Evolutionary conservation across 2,329 filamentous ascomycete species (phyloP), one percentile per base, ranked within the genome.

Genomic region (Purpureocillium lavendulum): DNA sequence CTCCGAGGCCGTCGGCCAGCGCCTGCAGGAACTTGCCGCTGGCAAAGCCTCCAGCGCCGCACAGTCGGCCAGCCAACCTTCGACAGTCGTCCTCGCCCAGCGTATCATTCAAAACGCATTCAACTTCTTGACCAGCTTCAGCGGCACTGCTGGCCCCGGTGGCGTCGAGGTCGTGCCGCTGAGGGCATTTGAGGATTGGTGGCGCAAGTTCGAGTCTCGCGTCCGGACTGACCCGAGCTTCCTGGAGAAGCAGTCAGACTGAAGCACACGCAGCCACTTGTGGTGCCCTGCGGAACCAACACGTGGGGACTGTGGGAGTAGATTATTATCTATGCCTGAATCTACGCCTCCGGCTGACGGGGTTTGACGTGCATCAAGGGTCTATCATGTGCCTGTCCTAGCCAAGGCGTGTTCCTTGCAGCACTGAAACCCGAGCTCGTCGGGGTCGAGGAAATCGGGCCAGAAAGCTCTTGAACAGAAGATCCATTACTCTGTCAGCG

Each of bases 101-200:
- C 73, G 87, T 47, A 96, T 98, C 51, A 97, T 98, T 53, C 84
- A 87, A 52, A 95, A 96, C 61, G 92, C 90, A 12, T 98, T 97
- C 62, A 96, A 98, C 63, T 97, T 95, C 59, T 69, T 98, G 41
- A 80, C 90, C 4, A 84, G 87, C 52, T 97, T 94, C 68, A 86
- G 83, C 43, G 77, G 79, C 30, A 73, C 74, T 41, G 69, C 70
- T 2, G 71, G 71, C 3, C 65, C 67, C 18, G 73, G 69, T 2
- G 84, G 84, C 0, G 76, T 84, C 34, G 90, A 97, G 59, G 84
- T 94, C 11, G 86, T 98, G 17, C 89, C 92, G n/a, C 64, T 98
- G 47, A 92, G 86, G 64, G 87, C 85, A 5, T 98, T 98, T 59
- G 84, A 94, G 64, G 87, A 94, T 42, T 98, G 94, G 92, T 98